Percentiles rank a stretch among this genome's conserved stretches.
Evolutionary conservation across 768 basidiomycete species (phyloP).

Genomic region (Calocybe cyanea): DNA sequence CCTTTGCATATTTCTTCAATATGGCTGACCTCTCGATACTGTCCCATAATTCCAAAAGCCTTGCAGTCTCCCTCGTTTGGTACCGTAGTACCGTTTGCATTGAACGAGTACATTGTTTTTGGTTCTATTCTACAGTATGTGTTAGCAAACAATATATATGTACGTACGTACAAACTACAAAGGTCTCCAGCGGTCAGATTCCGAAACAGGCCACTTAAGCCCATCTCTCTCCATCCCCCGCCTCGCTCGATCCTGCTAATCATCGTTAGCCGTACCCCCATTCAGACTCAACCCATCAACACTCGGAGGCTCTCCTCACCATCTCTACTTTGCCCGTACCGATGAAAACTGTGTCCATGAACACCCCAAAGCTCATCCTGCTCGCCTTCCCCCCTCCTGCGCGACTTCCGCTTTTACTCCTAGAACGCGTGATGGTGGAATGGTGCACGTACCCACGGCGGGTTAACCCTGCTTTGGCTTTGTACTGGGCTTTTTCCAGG

Average conservation of each 20-base stretch:
- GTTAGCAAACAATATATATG: too few species aligned
- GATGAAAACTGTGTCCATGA: neutral
- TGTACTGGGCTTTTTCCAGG: conserved; percentile 62
- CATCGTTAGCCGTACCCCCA: conserved; percentile 11
- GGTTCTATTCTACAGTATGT: too few species aligned
- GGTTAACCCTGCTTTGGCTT: conserved; percentile 69
- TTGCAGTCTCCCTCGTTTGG: too few species aligned
- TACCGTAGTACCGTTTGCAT: too few species aligned
- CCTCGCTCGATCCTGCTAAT: conserved; percentile 22
- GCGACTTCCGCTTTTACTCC: conserved; percentile 17
- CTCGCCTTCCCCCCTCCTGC: conserved; percentile 12
- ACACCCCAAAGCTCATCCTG: conserved; percentile 17
- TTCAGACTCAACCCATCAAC: conserved; percentile 50
- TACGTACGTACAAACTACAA: too few species aligned
- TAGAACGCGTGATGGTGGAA: conserved; percentile 11
- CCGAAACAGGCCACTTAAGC: conserved; percentile 58
- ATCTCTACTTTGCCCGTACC: conserved; percentile 1
- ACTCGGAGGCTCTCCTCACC: conserved; percentile 46
- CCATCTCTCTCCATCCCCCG: conserved; percentile 39
- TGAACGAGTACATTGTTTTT: too few species aligned
- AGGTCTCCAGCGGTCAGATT: conserved; percentile 31
- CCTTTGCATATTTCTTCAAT: too few species aligned
- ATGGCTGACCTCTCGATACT: too few species aligned
- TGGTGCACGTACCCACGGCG: conserved; percentile 52
- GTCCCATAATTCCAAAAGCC: too few species aligned